Evolutionary conservation across 148 eudicot genomes (phyloP).

Genomic region (Vaccinium darrowii): DNA sequence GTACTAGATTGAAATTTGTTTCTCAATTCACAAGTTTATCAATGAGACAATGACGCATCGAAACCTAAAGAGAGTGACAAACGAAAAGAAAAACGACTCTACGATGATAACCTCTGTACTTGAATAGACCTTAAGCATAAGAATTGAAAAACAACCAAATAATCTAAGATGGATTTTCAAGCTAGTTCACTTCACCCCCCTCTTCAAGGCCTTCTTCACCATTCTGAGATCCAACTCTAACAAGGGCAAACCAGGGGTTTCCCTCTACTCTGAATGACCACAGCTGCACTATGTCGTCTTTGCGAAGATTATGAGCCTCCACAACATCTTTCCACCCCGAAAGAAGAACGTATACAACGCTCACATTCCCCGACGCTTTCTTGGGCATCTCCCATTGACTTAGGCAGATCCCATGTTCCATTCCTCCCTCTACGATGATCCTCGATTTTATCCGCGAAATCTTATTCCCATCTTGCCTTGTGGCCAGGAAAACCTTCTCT

Average conservation of each 20-base stretch:
- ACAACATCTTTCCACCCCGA: not conserved
- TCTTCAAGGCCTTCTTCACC: too few species aligned
- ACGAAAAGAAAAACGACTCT: too few species aligned
- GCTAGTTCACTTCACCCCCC: too few species aligned
- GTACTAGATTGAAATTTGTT: too few species aligned
- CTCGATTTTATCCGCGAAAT: not conserved
- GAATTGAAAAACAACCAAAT: too few species aligned
- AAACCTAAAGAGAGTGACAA: too few species aligned
- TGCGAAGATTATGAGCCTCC: not conserved
- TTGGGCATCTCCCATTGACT: not conserved
- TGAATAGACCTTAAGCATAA: too few species aligned
- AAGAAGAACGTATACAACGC: not conserved
- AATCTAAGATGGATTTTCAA: too few species aligned
- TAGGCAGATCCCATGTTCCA: not conserved
- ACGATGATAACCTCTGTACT: too few species aligned
- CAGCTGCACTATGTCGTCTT: not conserved
- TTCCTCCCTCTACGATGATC: not conserved
- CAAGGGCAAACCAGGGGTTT: not conserved
- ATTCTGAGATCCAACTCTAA: not conserved
- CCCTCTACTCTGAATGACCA: not conserved
- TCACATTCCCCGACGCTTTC: not conserved
- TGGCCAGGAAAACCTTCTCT: not conserved
- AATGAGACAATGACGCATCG: too few species aligned
- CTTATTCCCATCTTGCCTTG: not conserved
- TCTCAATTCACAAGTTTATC: too few species aligned